Evolutionary conservation across 169 alveolate species (phyloP).

Genomic region (Theileria parva): DNA sequence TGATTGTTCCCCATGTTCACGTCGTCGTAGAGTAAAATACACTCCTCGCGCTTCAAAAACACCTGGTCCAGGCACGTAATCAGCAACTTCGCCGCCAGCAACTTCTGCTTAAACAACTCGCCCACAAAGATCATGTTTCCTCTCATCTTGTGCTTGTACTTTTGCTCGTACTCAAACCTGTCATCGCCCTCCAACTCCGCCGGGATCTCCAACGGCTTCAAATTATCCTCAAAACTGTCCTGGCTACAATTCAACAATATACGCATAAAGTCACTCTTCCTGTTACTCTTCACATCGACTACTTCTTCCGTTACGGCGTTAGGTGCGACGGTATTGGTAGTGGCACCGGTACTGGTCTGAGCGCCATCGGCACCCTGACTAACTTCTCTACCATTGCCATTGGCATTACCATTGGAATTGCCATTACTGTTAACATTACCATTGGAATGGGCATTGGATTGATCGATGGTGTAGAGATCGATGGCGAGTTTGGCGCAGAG

Average conservation of each 20-base stretch:
- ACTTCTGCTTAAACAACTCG: slow-evolving; percentile 78
- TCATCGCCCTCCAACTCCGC: slow-evolving; percentile 80
- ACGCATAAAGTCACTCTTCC: slow-evolving; percentile 66
- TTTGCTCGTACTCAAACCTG: slow-evolving; percentile 80
- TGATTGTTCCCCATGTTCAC: slow-evolving; percentile 78
- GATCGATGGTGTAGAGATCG: slow-evolving; percentile 68
- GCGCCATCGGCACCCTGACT: no score
- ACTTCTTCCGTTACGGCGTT: background rate
- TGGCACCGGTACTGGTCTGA: background rate
- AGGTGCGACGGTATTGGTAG: background rate
- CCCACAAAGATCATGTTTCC: slow-evolving; percentile 87
- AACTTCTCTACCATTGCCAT: no score
- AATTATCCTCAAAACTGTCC: slow-evolving; percentile 79
- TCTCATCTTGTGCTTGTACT: slow-evolving; percentile 83
- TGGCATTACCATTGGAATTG: background rate
- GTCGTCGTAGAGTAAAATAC: slow-evolving; percentile 64
- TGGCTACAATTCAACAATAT: slow-evolving; percentile 81
- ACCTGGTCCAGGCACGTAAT: slow-evolving; percentile 82
- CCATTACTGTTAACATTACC: background rate
- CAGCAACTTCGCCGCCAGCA: slow-evolving; percentile 79
- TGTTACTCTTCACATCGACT: slow-evolving; percentile 37
- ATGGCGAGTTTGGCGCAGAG: slow-evolving; percentile 78
- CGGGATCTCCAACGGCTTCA: slow-evolving; percentile 80
- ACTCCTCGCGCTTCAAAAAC: slow-evolving; percentile 72
- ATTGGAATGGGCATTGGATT: background rate